Evolutionary conservation across 306 rosid genomes (phyloP).

Genomic region (Styphnolobium japonicum): DNA sequence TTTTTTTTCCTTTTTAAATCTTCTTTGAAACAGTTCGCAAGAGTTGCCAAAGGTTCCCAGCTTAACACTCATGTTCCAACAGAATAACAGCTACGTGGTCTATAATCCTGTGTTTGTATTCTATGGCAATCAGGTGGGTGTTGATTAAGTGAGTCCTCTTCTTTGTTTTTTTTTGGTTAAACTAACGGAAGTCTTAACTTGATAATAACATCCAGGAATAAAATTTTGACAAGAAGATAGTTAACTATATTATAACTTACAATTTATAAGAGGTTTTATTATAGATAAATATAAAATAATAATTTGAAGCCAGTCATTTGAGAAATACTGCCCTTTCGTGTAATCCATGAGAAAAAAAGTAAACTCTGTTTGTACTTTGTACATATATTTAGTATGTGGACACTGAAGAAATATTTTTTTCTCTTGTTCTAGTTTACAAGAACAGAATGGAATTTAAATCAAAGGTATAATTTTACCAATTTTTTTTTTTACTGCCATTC

Average conservation of each 20-base stretch:
- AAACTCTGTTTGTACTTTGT: neutral
- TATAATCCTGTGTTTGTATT: constrained; percentile 53
- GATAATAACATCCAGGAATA: neutral
- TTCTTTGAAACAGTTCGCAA: constrained; percentile 47
- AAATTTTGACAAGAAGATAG: neutral
- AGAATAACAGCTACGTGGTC: constrained; percentile 79
- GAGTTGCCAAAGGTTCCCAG: constrained; percentile 69
- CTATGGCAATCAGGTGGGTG: constrained; percentile 55
- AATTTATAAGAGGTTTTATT: neutral
- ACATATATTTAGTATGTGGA: neutral
- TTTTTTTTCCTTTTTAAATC: neutral
- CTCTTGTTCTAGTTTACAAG: neutral
- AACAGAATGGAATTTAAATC: neutral
- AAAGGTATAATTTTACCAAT: neutral
- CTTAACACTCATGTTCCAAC: constrained; percentile 60
- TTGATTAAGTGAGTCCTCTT: constrained; percentile 15
- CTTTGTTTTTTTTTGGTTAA: neutral
- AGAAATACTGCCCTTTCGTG: neutral
- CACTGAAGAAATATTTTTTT: neutral
- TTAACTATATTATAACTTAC: neutral
- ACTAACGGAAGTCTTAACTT: constrained; percentile 15
- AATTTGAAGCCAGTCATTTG: neutral
- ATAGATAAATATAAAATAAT: neutral
- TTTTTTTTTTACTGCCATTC: neutral
- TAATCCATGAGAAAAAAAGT: neutral